Conservation (phyloP, 352 stramenopile genomes). For the Pythium phragmiticola region DNA sequence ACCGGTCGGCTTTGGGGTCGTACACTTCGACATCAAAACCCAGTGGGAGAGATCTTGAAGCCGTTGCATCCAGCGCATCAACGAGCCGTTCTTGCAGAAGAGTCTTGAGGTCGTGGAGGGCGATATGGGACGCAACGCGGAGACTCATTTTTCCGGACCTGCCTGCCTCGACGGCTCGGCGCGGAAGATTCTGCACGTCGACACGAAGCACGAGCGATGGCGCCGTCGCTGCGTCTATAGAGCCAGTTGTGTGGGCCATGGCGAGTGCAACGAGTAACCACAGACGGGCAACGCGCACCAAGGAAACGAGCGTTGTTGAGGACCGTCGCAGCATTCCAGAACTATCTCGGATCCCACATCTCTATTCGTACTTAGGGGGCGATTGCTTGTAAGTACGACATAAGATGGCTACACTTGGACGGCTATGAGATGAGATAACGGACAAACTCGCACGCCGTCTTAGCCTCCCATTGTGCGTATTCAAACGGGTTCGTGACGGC, state of each 20-base stretch:
- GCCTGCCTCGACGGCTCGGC: neutral
- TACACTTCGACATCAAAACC: conserved; percentile 28
- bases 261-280: neutral
- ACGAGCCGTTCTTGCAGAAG: conserved; percentile 3
- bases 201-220: conserved; percentile 15
- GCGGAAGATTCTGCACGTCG: conserved; percentile 27
- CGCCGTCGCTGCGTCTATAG: neutral
- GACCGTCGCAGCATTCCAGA: neutral
- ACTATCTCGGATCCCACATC: neutral
- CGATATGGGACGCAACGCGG: neutral
- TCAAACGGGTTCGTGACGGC: neutral
- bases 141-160: conserved; percentile 13
- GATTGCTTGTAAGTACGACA: conserved; percentile 3
- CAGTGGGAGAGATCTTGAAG: neutral
- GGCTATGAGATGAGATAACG: neutral
- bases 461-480: neutral
- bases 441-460: neutral
- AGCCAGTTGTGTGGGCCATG: neutral
- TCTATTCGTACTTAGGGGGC: conserved; percentile 7
- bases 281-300: neutral
- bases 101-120: conserved; percentile 7
- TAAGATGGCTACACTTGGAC: conserved; percentile 9
- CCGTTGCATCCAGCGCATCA: neutral
- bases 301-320: neutral
- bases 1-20: conserved; percentile 9